phyloP scores from a whole-genome alignment of 768 basidiomycete species.

The Collybia nuda region DNA sequence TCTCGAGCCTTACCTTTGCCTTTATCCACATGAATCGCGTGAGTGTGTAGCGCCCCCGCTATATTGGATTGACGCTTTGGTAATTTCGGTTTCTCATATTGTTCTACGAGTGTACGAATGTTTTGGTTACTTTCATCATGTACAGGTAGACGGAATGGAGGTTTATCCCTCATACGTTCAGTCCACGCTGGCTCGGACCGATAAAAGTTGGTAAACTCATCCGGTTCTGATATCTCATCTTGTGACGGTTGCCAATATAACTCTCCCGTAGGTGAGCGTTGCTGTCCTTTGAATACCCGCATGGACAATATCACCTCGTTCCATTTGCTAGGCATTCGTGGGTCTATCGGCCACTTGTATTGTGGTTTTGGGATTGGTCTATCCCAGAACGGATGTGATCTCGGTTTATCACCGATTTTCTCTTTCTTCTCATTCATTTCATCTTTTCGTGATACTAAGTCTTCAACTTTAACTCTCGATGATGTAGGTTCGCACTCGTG shows the following conservation, averaged over 20 bases:
- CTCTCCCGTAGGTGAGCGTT: background rate
- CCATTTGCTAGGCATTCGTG: conserved; percentile 19
- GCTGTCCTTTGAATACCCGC: background rate
- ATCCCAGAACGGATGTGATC: conserved; percentile 13
- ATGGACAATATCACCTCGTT: conserved; percentile 14
- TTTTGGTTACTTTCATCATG: background rate
- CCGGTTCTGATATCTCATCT: background rate
- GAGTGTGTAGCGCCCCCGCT: background rate
- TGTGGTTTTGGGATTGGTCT: conserved; percentile 11
- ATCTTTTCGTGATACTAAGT: background rate
- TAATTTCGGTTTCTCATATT: background rate
- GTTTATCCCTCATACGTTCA: background rate
- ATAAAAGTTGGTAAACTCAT: background rate
- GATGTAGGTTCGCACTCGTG: conserved; percentile 14
- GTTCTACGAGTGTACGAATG: background rate
- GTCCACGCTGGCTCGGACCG: background rate
- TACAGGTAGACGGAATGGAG: background rate
- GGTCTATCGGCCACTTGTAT: conserved; percentile 9
- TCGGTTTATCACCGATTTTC: background rate
- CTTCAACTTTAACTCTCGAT: conserved; percentile 10
- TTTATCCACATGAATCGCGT: background rate
- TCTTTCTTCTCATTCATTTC: background rate
- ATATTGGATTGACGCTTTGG: background rate
- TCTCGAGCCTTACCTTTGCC: background rate
- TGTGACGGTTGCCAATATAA: background rate